Evolutionary conservation across 164 flowering plant species (phyloP).

Genomic region (Kingdonia uniflora): DNA sequence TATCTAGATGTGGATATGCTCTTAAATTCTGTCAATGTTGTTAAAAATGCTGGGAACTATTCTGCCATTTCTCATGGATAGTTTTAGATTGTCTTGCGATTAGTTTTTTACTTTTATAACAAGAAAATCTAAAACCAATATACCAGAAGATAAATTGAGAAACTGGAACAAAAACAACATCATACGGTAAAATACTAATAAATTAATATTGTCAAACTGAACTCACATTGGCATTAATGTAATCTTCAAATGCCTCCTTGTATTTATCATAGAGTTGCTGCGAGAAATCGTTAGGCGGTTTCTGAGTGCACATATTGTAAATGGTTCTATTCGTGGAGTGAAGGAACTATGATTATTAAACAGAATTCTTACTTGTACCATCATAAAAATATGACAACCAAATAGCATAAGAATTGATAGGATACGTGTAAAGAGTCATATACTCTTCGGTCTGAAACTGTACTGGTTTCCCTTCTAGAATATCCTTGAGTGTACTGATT

Average conservation of each 20-base stretch:
- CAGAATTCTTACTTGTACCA: not conserved
- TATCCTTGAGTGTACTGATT: slow-evolving; percentile 67
- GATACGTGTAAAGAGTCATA: slow-evolving; percentile 84
- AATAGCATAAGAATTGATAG: slow-evolving; percentile 8
- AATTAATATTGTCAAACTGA: no score
- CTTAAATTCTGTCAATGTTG: no score
- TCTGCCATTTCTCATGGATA: no score
- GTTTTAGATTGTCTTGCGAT: no score
- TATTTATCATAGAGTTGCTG: slow-evolving; percentile 83
- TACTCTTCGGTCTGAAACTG: slow-evolving; percentile 73
- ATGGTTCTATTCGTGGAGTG: slow-evolving; percentile 46
- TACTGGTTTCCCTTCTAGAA: slow-evolving; percentile 63
- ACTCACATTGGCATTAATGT: slow-evolving; percentile 59
- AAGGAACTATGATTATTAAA: not conserved
- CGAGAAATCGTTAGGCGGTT: slow-evolving; percentile 86
- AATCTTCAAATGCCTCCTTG: slow-evolving; percentile 67
- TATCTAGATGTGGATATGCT: no score
- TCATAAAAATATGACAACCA: not conserved
- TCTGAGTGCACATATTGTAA: slow-evolving; percentile 90
- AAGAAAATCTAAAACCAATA: no score
- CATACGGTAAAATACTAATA: no score
- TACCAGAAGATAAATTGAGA: no score
- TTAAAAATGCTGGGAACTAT: no score
- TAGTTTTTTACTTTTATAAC: no score
- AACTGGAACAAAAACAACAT: no score